phyloP scores from a whole-genome alignment of 2,329 filamentous ascomycete genomes.

The Pseudogymnoascus sp. region DNA sequence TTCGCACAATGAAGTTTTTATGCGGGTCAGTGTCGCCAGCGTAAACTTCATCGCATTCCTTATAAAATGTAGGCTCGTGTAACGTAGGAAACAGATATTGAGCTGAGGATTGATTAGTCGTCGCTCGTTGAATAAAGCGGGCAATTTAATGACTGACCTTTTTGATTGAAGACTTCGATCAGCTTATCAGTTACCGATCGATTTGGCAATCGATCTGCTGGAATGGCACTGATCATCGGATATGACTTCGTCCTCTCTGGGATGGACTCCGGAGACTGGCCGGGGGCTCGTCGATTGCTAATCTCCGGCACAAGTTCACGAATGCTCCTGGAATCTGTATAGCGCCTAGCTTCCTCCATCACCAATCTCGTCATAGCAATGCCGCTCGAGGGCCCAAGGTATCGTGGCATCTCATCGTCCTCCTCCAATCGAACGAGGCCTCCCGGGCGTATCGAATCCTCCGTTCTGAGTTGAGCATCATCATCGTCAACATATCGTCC shows the following conservation, averaged over 20 bases:
- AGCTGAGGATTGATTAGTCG: conserved; percentile 42
- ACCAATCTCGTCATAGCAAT: conserved; percentile 91
- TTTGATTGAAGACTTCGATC: conserved; percentile 77
- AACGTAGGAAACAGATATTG: conserved; percentile 83
- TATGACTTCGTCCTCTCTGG: conserved; percentile 74
- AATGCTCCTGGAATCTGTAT: conserved; percentile 83
- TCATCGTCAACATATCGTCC: conserved; percentile 72
- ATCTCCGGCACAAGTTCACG: conserved; percentile 81
- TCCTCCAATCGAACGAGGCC: conserved; percentile 80
- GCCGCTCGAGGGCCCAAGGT: conserved; percentile 87
- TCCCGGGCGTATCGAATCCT: conserved; percentile 80
- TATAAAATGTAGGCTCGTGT: conserved; percentile 72
- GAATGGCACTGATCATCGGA: conserved; percentile 78
- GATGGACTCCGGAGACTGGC: conserved; percentile 56
- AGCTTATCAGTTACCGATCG: conserved; percentile 69
- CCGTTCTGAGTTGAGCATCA: conserved; percentile 61
- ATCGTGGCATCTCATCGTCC: conserved; percentile 78
- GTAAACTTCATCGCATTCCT: conserved; percentile 76
- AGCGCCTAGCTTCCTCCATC: conserved; percentile 94
- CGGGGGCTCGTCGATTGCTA: conserved; percentile 57
- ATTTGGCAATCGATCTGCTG: conserved; percentile 69
- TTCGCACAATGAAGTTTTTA: conserved; percentile 79
- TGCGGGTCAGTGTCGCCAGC: conserved; percentile 68
- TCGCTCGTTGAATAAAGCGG: conserved; percentile 13
- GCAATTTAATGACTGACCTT: conserved; percentile 47